Percentiles rank a stretch among this genome's conserved stretches.
Conservation (phyloP, 2,329 filamentous ascomycete species). For the Tolypocladium album region DNA sequence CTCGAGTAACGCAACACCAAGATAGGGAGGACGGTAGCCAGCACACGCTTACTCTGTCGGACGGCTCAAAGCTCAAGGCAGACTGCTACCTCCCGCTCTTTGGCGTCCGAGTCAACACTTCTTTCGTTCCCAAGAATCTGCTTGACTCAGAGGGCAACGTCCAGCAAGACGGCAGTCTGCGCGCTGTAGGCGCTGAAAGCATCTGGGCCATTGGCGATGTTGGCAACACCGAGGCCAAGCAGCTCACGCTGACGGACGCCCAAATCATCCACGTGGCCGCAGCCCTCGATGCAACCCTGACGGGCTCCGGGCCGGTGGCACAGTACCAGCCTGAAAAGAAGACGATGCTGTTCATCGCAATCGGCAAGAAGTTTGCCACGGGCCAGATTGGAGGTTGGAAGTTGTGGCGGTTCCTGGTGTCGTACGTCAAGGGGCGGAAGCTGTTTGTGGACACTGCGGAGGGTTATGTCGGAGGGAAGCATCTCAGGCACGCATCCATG, state of each 20-base stretch:
- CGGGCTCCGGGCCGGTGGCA: slow-evolving; percentile 2
- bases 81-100: slow-evolving; percentile 33
- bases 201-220: slow-evolving; percentile 32
- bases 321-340: slow-evolving; percentile 12
- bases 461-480: slow-evolving; percentile 17
- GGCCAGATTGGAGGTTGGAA: slow-evolving; percentile 23
- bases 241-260: slow-evolving; percentile 18
- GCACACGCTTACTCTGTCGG: slow-evolving; percentile 17
- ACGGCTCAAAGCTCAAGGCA: slow-evolving; percentile 15
- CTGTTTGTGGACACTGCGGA: slow-evolving; percentile 19
- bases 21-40: slow-evolving; percentile 2
- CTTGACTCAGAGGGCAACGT: slow-evolving; percentile 21
- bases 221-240: slow-evolving; percentile 27
- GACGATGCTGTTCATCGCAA: slow-evolving; percentile 17
- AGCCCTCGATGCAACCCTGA: slow-evolving; percentile 17
- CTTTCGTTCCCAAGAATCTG: slow-evolving; percentile 23
- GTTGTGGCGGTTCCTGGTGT: slow-evolving; percentile 18
- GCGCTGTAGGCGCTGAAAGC: slow-evolving; percentile 19
- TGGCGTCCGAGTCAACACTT: slow-evolving; percentile 31
- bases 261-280: slow-evolving; percentile 20
- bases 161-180: slow-evolving; percentile 20
- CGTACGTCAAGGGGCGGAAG: slow-evolving; percentile 20
- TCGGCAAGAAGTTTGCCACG: slow-evolving; percentile 15
- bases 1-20: slow-evolving; percentile 15
- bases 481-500: slow-evolving; percentile 16